These are phyloP conservation scores for Stevia rebaudiana DNA, from an alignment of 140 eudicot genomes.

Conservation along the genomic window DNA sequence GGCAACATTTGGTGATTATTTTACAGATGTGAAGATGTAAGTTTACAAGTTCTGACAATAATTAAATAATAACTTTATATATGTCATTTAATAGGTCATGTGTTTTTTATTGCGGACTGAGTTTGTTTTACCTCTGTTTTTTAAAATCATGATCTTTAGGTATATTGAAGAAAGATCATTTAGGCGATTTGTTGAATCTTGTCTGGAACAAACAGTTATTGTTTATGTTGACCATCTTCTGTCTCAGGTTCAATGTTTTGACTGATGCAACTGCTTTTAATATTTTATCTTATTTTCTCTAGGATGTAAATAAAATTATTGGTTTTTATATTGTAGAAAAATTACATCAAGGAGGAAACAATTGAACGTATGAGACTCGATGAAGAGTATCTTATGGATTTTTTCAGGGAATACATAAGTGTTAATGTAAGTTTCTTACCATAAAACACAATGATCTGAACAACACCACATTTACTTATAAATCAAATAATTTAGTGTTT, in stretches of 20 bases:
- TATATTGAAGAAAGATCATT: slow-evolving; percentile 96
- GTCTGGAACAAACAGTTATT: slow-evolving; percentile 86
- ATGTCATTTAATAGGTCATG: neutral
- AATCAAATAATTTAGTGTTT: neutral
- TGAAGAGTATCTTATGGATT: slow-evolving; percentile 94
- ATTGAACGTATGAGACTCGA: slow-evolving; percentile 96
- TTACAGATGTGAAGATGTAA: slow-evolving; percentile 87
- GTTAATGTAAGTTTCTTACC: slow-evolving; percentile 55
- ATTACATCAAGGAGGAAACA: slow-evolving; percentile 90
- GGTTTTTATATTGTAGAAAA: slow-evolving; percentile 51
- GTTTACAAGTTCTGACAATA: slow-evolving; percentile 17
- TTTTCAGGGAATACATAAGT: slow-evolving; percentile 89
- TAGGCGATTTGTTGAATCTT: slow-evolving; percentile 90
- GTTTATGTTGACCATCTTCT: slow-evolving; percentile 89
- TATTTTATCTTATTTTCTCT: neutral
- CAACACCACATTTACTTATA: neutral
- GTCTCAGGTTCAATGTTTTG: slow-evolving; percentile 49
- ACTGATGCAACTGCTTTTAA: neutral
- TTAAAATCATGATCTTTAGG: slow-evolving; percentile 34
- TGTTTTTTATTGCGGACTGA: neutral
- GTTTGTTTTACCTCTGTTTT: neutral
- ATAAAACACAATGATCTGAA: neutral
- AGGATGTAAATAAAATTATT: slow-evolving; percentile 5
- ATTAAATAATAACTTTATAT: neutral
- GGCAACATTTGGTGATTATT: slow-evolving; percentile 94